phyloP scores from a whole-genome alignment of 345 rosid genomes.

The Mercurialis annua region DNA sequence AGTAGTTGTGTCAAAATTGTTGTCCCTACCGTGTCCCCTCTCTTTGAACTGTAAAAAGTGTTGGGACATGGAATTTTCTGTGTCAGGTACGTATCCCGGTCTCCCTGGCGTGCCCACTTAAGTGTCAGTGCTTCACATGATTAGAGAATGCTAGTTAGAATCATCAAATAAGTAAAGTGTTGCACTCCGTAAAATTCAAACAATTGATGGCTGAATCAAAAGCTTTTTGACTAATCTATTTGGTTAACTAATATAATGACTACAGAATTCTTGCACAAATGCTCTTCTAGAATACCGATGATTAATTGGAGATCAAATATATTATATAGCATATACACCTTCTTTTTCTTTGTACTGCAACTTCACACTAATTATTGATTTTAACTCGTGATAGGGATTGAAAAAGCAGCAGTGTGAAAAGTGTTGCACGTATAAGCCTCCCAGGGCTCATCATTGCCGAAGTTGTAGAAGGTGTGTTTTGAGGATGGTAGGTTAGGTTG shows the following conservation, averaged over 20 bases:
- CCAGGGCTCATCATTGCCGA: slow-evolving; percentile 33
- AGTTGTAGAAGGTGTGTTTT: slow-evolving; percentile 27
- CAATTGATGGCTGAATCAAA: background rate
- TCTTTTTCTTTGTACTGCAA: background rate
- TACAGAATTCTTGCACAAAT: background rate
- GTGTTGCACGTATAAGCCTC: slow-evolving; percentile 25
- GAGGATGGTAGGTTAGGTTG: slow-evolving; percentile 27
- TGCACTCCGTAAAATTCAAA: background rate
- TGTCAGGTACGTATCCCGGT: too few relatives aligned
- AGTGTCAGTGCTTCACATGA: background rate
- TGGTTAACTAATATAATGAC: background rate
- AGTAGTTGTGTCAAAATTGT: background rate
- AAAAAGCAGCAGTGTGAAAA: slow-evolving; percentile 20
- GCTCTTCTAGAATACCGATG: background rate
- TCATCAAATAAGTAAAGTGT: background rate
- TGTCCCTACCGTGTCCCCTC: too few relatives aligned
- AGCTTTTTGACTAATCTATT: background rate
- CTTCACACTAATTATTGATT: background rate
- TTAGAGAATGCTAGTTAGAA: background rate
- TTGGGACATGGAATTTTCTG: too few relatives aligned
- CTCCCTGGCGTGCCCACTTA: too few relatives aligned
- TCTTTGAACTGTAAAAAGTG: too few relatives aligned
- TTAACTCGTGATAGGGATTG: slow-evolving; percentile 16
- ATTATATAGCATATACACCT: background rate
- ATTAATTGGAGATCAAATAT: background rate